Conservation (phyloP, 495 filamentous ascomycete species). For the Amniculicola lignicola region DNA sequence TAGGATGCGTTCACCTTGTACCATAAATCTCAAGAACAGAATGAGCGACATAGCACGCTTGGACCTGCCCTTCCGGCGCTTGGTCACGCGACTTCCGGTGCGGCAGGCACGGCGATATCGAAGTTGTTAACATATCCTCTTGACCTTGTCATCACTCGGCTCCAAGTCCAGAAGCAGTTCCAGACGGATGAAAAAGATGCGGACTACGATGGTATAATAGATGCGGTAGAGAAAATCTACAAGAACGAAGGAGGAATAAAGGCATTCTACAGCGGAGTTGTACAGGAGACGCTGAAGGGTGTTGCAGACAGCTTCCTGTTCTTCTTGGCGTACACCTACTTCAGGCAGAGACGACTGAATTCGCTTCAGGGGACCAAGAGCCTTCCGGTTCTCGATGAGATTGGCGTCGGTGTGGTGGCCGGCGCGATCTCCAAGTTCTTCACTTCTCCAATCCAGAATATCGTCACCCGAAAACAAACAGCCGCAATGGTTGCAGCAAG, state of each 20-base stretch:
- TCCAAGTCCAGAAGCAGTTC: conserved; percentile 74
- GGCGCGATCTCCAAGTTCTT: conserved; percentile 74
- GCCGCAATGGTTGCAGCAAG: conserved; percentile 48
- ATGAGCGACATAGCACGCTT: background rate
- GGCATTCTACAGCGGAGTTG: conserved; percentile 73
- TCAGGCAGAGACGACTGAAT: conserved; percentile 59
- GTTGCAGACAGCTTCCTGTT: conserved; percentile 78
- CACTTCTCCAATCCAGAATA: conserved; percentile 78
- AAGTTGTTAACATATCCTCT: conserved; percentile 80
- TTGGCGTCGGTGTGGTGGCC: conserved; percentile 72
- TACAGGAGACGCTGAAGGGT: conserved; percentile 68
- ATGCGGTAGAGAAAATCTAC: conserved; percentile 73
- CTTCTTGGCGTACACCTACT: conserved; percentile 74
- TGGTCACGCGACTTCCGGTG: conserved; percentile 82
- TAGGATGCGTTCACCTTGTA: conserved; percentile 44
- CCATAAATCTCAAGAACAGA: conserved; percentile 37
- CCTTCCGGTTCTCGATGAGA: conserved; percentile 67
- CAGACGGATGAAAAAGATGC: conserved; percentile 38
- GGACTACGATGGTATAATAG: conserved; percentile 58
- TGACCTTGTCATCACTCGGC: conserved; percentile 76
- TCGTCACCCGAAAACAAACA: conserved; percentile 79
- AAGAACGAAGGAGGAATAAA: conserved; percentile 61
- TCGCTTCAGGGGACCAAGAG: conserved; percentile 27
- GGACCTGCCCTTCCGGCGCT: conserved; percentile 67
- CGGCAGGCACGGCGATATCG: conserved; percentile 70